These are phyloP conservation scores for Trichoderma koningiopsis DNA, from an alignment of 2,329 filamentous ascomycete genomes.

Conservation along the genomic window DNA sequence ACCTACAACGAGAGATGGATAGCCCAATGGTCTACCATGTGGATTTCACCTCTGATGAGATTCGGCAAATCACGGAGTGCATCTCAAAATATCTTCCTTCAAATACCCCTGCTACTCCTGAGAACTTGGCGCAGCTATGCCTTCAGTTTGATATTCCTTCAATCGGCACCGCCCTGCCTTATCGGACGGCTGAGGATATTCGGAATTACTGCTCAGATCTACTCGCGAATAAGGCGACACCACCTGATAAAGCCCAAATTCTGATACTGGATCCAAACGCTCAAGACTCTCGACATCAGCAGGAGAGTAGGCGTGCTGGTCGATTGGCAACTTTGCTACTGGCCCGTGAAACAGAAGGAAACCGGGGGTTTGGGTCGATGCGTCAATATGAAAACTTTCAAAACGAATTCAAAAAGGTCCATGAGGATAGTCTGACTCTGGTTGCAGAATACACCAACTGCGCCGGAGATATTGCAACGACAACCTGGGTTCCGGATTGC, in stretches of 20 bases:
- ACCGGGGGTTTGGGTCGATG: conserved; percentile 45
- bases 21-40: conserved; percentile 44
- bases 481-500: conserved; percentile 58
- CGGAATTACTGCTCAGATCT: conserved; percentile 40
- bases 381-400: conserved; percentile 49
- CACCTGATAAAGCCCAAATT: conserved; percentile 27
- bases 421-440: conserved; percentile 55
- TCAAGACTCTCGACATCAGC: background rate
- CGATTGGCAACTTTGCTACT: conserved; percentile 48
- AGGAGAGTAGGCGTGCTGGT: conserved; percentile 28
- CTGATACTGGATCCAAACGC: conserved; percentile 34
- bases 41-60: conserved; percentile 48
- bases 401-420: conserved; percentile 46
- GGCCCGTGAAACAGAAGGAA: conserved; percentile 53
- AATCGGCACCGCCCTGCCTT: conserved; percentile 30
- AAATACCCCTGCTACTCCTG: conserved; percentile 27
- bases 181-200: conserved; percentile 35
- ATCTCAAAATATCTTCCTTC: conserved; percentile 29
- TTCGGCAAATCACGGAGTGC: conserved; percentile 33
- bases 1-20: conserved; percentile 2
- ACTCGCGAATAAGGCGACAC: conserved; percentile 29
- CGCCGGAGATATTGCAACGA: conserved; percentile 61
- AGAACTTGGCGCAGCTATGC: conserved; percentile 31
- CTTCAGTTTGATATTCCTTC: conserved; percentile 31
- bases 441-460: conserved; percentile 61